Evolutionary conservation across 306 rosid species (phyloP).

Genomic region (Quercus dentata): DNA sequence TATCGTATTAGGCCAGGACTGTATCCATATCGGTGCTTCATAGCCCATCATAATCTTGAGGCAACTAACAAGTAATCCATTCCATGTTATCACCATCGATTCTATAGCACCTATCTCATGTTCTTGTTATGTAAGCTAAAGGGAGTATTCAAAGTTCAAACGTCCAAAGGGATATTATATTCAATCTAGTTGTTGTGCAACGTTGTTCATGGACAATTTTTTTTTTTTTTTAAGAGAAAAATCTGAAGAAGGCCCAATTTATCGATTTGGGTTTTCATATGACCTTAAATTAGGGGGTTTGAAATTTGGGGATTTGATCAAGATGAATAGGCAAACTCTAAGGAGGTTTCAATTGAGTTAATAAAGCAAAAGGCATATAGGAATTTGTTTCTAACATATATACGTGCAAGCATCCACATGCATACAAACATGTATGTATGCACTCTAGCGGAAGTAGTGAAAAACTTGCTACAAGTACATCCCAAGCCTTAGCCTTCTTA

Average conservation of each 20-base stretch:
- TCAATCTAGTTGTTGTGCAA: background rate
- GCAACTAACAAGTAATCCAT: background rate
- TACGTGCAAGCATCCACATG: background rate
- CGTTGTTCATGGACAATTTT: too few relatives aligned
- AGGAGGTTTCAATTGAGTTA: too few relatives aligned
- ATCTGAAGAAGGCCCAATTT: background rate
- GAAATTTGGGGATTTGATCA: too few relatives aligned
- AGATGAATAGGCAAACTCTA: too few relatives aligned
- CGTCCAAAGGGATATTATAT: background rate
- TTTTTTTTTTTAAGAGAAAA: background rate
- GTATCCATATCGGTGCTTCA: background rate
- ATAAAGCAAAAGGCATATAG: too few relatives aligned
- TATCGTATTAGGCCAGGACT: too few relatives aligned
- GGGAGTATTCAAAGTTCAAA: background rate
- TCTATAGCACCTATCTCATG: background rate
- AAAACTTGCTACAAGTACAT: background rate
- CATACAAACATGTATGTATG: background rate
- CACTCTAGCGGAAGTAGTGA: background rate
- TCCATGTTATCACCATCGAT: background rate
- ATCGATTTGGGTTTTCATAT: too few relatives aligned
- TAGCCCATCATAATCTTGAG: background rate
- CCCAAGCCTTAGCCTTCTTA: too few relatives aligned
- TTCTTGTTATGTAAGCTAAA: background rate
- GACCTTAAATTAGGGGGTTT: too few relatives aligned
- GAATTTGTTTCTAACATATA: background rate